Evolutionary conservation across 345 rosid species (phyloP).

Genomic region (Salix caprea): DNA sequence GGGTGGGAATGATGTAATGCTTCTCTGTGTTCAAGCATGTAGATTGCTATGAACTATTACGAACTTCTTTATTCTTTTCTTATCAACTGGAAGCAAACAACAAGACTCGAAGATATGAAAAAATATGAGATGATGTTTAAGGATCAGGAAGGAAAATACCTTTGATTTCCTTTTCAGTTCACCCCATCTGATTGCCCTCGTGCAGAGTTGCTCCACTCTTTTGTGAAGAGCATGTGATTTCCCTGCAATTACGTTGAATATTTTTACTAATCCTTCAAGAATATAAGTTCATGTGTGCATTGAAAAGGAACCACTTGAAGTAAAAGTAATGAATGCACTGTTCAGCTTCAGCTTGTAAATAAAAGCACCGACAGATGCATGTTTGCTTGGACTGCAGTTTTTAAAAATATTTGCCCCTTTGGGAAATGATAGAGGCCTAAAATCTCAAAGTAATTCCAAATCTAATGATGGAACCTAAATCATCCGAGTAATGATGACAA

Average conservation of each 20-base stretch:
- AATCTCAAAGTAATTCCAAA: background rate
- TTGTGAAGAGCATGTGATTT: slow-evolving; percentile 99
- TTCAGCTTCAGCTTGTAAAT: background rate
- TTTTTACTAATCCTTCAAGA: background rate
- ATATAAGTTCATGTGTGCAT: background rate
- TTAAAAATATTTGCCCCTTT: background rate
- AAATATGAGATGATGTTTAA: background rate
- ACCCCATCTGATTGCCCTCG: slow-evolving; percentile 90
- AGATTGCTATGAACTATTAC: background rate
- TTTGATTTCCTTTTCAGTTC: slow-evolving; percentile 84
- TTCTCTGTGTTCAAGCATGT: background rate
- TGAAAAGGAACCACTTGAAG: background rate
- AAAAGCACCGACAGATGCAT: background rate
- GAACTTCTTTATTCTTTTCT: background rate
- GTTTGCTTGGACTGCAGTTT: background rate
- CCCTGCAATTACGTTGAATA: slow-evolving; percentile 47
- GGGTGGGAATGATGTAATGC: background rate
- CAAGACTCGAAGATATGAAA: background rate
- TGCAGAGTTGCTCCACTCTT: slow-evolving; percentile 99
- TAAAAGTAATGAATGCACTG: slow-evolving; percentile 2
- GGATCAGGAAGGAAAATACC: slow-evolving; percentile 40
- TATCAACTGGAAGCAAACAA: background rate
- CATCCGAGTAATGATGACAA: background rate
- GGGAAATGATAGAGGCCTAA: background rate
- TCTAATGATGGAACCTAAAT: background rate